Base-by-base conservation (phyloP, 352 stramenopile species). In the Nothophytophthora sp. region DNA sequence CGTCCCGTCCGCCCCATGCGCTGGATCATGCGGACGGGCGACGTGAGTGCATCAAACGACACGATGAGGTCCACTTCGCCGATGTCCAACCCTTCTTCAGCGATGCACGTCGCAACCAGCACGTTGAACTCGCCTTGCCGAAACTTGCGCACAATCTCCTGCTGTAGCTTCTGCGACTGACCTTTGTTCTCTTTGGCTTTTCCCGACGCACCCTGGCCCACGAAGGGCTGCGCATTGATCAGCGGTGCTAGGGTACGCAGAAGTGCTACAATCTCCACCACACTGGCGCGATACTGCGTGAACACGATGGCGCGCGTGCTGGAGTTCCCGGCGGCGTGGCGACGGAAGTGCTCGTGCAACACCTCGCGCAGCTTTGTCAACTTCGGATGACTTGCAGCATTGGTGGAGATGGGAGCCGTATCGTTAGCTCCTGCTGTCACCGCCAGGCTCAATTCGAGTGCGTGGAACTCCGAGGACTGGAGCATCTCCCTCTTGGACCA, bases 291-390 rank as follows among this genome's bases (percentile, higher is more conserved):
- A 62, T 95, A 98, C 55, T 99, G 92, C 6, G 96, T 98, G 66
- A 99, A 99, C 4, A 99, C 95, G 52, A 99, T 99, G 4, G 88
- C 96, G 10, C 96, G 74, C 5, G 96, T 99, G 29, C 80, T 97
- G 28, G 78, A 91, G 24, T 70, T 57, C 0, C 70, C 81, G 5
- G 55, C 56, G 3, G 70, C 50, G 61, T 96, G 82, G 12, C 85
- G 76, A 25, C 86, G 59, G 46, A 96, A 94, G 38, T 96, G 84
- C 30, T 97, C 85, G n/a, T 90, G 63, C 9, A 96, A 60, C 16
- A 95, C 80, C 34, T 96, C 68, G 13, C 85, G 88, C 39, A 99
- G 83, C 69, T 99, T 98, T 11, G 91, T 62, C 1, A 93, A 52
- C 53, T 95, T 95, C 0, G 86, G 84, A 25, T 95, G 83, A 22